Evolutionary conservation across 768 basidiomycete species (phyloP).

Genomic region (Ramaria sp.): DNA sequence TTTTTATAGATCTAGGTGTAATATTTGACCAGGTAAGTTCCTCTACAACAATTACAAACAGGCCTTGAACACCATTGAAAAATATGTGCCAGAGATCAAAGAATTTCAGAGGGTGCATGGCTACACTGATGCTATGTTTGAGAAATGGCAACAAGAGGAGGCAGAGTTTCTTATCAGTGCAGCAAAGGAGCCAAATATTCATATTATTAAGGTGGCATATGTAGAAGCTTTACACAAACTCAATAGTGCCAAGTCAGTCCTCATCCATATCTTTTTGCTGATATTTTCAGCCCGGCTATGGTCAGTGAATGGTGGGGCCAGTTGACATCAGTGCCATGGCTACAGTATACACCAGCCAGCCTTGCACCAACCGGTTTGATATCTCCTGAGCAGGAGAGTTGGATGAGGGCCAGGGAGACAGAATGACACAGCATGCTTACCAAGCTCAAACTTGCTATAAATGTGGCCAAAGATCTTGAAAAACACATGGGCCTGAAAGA

Average conservation of each 20-base stretch:
- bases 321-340: not conserved
- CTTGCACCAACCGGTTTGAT: not conserved
- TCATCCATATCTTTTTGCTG: no score
- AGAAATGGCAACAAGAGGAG: not conserved
- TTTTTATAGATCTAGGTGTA: not conserved
- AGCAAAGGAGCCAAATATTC: not conserved
- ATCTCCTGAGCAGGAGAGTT: not conserved
- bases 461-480: constrained; percentile 7
- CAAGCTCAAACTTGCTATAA: not conserved
- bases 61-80: not conserved
- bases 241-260: not conserved
- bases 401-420: not conserved
- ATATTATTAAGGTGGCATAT: not conserved
- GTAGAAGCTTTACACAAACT: not conserved
- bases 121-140: not conserved
- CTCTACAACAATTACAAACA: constrained; percentile 4
- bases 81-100: not conserved
- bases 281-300: no score
- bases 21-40: not conserved
- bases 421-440: not conserved
- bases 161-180: not conserved
- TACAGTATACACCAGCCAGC: not conserved
- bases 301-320: not conserved
- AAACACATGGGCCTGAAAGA: constrained; percentile 6
- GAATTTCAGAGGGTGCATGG: not conserved